phyloP scores from a whole-genome alignment of 768 basidiomycete genomes.

The Lanmaoa pseudosensibilis region DNA sequence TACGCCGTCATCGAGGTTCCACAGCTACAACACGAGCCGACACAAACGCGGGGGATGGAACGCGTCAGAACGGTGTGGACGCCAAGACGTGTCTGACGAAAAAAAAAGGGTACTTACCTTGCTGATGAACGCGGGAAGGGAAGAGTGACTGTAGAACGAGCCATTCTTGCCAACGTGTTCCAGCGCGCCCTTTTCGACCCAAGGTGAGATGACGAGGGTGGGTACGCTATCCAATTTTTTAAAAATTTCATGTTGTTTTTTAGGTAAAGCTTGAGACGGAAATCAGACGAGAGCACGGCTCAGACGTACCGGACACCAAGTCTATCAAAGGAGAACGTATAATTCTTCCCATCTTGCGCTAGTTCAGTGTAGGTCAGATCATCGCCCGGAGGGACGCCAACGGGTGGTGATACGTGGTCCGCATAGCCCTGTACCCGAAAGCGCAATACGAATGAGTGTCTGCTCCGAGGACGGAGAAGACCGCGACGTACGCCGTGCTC shows the following conservation, averaged over 20 bases:
- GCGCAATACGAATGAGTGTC: neutral
- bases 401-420: conserved; percentile 25
- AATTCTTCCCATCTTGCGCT: conserved; percentile 17
- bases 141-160: conserved; percentile 23
- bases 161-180: conserved; percentile 8
- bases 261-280: neutral
- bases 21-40: conserved; percentile 9
- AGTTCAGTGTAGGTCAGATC: conserved; percentile 24
- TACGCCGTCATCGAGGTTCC: conserved; percentile 25
- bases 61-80: neutral
- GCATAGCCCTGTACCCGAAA: conserved; percentile 21
- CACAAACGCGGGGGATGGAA: neutral
- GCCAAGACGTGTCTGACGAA: neutral
- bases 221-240: conserved; percentile 11
- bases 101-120: conserved; percentile 13
- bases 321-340: conserved; percentile 25
- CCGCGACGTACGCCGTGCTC: conserved; percentile 23
- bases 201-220: conserved; percentile 24
- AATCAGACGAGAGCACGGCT: neutral
- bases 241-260: too few species aligned
- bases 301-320: conserved; percentile 24
- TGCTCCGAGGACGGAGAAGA: neutral
- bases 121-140: conserved; percentile 22
- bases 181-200: conserved; percentile 23
- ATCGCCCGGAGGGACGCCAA: conserved; percentile 24